Percentiles rank a stretch among this genome's conserved stretches.
Evolutionary conservation across 305 asterid species (phyloP).

Genomic region (Fraxinus sp.): DNA sequence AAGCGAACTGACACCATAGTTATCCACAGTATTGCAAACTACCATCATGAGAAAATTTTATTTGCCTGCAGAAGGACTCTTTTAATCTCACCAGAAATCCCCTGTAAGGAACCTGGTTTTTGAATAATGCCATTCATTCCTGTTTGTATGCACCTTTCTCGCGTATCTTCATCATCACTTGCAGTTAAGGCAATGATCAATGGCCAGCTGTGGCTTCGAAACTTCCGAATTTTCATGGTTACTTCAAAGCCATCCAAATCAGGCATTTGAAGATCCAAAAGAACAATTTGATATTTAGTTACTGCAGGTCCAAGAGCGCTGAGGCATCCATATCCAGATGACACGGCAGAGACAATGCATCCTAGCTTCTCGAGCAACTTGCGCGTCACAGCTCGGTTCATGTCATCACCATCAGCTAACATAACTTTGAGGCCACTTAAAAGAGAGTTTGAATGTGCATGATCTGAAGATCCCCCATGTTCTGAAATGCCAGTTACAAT

Average conservation of each 20-base stretch:
- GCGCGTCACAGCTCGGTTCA: constrained; percentile 71
- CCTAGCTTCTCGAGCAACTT: constrained; percentile 86
- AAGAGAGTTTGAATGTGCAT: constrained; percentile 47
- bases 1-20: background rate
- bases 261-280: constrained; percentile 80
- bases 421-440: constrained; percentile 70
- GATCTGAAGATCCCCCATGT: constrained; percentile 54
- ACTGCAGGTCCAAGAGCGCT: constrained; percentile 51
- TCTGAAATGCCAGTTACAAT: constrained; percentile 44
- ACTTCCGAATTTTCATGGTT: constrained; percentile 65
- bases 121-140: constrained; percentile 51
- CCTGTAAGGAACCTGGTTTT: constrained; percentile 45
- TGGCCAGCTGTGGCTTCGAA: constrained; percentile 68
- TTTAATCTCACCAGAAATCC: constrained; percentile 44
- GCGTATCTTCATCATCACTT: constrained; percentile 32
- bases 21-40: background rate
- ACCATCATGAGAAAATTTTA: constrained; percentile 36
- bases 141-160: constrained; percentile 36
- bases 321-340: constrained; percentile 83
- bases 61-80: constrained; percentile 42
- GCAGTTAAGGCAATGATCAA: constrained; percentile 71
- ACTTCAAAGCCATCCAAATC: constrained; percentile 89
- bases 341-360: constrained; percentile 63
- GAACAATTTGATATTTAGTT: constrained; percentile 54
- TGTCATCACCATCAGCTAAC: constrained; percentile 70